Evolutionary conservation across 2,329 filamentous ascomycete species (phyloP), one percentile per base, ranked within the genome.

Genomic region (Exserohilum turcica): DNA sequence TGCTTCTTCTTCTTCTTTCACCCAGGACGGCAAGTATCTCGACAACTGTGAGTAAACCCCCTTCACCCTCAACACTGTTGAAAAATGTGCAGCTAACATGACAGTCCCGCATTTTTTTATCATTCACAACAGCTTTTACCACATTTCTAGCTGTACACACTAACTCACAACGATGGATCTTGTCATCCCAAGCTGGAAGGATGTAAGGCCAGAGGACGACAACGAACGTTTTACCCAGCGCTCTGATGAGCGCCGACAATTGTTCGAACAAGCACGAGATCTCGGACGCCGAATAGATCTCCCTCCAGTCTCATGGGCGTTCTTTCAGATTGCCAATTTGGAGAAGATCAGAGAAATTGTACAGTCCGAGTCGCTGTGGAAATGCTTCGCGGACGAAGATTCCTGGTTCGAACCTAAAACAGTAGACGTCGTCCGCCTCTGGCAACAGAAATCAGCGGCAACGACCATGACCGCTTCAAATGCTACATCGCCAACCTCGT

Each of bases 191-290:
- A 13, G 13, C 33, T 46, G 32, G 32, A 28, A 3, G 3, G 15
- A 46, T 7, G 32, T 46, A n/a, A 28, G 43, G 6, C 43, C 43
- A 37, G 43, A 46, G 32, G 13, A 2, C n/a, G 43, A 46, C 21
- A 15, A 3, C 19, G 21, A 29, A 5, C 3, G 13, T 3, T 46
- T 46, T 21, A 19, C 21, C 18, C 7, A 46, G n/a, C 43, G 43
- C 32, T 46, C 32, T 7, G 21, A 13, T 37, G 43, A 46, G 43
- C 43, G 43, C 28, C 32, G 32, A 37, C 21, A 46, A 37, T 2
- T 46, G 2, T 37, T 46, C 21, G 19, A 46, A n/a, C 7, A 13
- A 2, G n/a, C 16, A 1, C 12, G n/a, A 16, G 6, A 16, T 1
- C 18, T 19, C 6, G 13, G 31, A 2, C 1, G 4, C 42, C 18